phyloP scores from a whole-genome alignment of 1,284 basidiomycete genomes.

The Ustilago esculenta region DNA sequence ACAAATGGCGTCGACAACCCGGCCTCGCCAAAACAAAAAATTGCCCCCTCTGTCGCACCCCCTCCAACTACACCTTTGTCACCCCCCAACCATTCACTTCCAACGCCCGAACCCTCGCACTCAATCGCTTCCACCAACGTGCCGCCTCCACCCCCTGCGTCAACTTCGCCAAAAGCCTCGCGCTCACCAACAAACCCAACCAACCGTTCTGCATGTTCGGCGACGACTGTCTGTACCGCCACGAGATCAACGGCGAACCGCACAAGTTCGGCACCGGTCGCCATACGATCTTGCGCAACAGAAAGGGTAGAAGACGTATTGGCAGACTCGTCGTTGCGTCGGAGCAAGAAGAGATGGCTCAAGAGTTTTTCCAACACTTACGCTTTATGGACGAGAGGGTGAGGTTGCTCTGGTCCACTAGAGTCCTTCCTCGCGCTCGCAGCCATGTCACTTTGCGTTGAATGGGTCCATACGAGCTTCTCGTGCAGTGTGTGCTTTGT shows the following conservation, averaged over 20 bases:
- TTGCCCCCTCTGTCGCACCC: conserved; percentile 39
- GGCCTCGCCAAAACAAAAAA: conserved; percentile 21
- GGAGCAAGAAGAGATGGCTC: no score
- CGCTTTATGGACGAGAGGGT: conserved; percentile 10
- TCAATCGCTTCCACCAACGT: conserved; percentile 22
- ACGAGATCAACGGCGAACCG: conserved; percentile 27
- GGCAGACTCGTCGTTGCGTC: not conserved
- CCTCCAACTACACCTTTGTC: conserved; percentile 30
- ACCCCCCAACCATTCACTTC: conserved; percentile 18
- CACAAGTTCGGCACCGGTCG: conserved; percentile 17
- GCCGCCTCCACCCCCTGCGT: conserved; percentile 28
- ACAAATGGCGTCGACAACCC: conserved; percentile 26
- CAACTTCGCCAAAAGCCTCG: conserved; percentile 31
- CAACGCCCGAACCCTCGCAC: conserved; percentile 11
- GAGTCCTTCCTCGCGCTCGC: conserved; percentile 3
- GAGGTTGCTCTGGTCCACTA: conserved; percentile 9
- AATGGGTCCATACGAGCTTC: no score
- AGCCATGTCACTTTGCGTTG: not conserved
- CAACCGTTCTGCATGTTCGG: conserved; percentile 36
- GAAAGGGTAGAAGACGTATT: conserved; percentile 7
- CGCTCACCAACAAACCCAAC: conserved; percentile 6
- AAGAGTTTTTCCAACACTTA: conserved; percentile 6
- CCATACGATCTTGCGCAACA: conserved; percentile 2
- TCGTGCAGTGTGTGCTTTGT: no score
- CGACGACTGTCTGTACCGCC: conserved; percentile 39